Evolutionary conservation across 139 green algal species (phyloP).

Genomic region (Dunaliella primolecta): DNA sequence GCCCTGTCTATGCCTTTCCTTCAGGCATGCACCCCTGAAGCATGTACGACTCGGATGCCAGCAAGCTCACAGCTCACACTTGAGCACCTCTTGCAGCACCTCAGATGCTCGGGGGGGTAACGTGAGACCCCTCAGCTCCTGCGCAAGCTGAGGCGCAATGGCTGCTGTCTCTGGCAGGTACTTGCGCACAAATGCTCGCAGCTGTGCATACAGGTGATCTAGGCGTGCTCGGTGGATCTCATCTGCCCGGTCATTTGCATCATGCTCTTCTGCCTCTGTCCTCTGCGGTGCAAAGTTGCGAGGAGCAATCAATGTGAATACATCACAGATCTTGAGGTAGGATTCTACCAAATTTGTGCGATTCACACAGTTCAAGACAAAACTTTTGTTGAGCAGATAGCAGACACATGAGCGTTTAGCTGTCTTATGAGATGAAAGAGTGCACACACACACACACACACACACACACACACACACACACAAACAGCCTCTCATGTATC

Average conservation of each 20-base stretch:
- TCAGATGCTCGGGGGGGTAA: not conserved
- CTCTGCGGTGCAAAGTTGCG: not conserved
- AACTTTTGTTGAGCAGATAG: too few species aligned
- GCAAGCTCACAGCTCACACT: not conserved
- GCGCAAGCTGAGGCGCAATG: not conserved
- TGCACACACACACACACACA: constrained; percentile 10
- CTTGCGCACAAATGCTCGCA: not conserved
- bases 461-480: constrained; percentile 1
- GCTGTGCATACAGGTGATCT: constrained; percentile 6
- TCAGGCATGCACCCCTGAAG: too few species aligned
- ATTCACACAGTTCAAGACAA: too few species aligned
- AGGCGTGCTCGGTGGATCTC: not conserved
- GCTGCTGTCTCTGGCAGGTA: not conserved
- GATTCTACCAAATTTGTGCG: too few species aligned
- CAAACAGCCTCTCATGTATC: too few species aligned
- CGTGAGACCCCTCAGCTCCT: not conserved
- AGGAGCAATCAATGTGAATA: too few species aligned
- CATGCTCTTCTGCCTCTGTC: not conserved
- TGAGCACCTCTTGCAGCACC: constrained; percentile 5
- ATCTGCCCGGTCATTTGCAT: not conserved
- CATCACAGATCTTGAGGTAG: too few species aligned
- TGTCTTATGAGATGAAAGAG: too few species aligned
- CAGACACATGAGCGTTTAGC: too few species aligned
- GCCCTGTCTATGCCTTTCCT: too few species aligned
- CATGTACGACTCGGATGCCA: too few species aligned